A percentile compares a stretch with the other conserved stretches of the same genome.
Evolutionary conservation across 1,139 yeast species (phyloP).

Genomic region (Torulaspora globosa): DNA sequence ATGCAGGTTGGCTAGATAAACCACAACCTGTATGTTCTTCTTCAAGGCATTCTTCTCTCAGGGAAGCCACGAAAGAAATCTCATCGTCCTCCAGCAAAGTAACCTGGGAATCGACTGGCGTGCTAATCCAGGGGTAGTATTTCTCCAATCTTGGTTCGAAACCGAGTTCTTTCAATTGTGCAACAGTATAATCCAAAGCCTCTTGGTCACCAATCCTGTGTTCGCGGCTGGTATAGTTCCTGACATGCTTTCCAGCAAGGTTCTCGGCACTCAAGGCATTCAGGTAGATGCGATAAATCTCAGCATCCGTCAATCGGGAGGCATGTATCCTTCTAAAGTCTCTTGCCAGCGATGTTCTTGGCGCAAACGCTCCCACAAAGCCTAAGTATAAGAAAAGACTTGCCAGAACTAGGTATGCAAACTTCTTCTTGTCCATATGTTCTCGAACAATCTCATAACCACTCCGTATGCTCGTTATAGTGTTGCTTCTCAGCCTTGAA

Average conservation of each 20-base stretch:
- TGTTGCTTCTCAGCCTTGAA: conserved; percentile 30
- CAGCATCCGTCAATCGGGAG: conserved; percentile 57
- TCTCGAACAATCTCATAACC: conserved; percentile 46
- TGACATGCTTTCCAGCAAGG: conserved; percentile 39
- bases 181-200: conserved; percentile 42
- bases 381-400: conserved; percentile 38
- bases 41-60: conserved; percentile 65
- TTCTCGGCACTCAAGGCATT: conserved; percentile 37
- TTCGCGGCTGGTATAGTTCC: conserved; percentile 38
- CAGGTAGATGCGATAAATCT: conserved; percentile 51
- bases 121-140: conserved; percentile 54
- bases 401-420: conserved; percentile 41
- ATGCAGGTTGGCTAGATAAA: conserved; percentile 47
- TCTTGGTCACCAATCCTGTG: conserved; percentile 46
- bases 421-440: conserved; percentile 51
- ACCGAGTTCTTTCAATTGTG: conserved; percentile 44
- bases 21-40: conserved; percentile 61
- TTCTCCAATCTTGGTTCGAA: conserved; percentile 50
- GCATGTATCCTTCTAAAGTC: conserved; percentile 78
- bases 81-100: conserved; percentile 40
- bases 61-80: conserved; percentile 53
- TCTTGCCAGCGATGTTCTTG: conserved; percentile 79
- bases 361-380: conserved; percentile 70
- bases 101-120: conserved; percentile 49
- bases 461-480: conserved; percentile 32